Base-by-base conservation (phyloP, 164 flowering plant species). In the Dillenia turbinata region DNA sequence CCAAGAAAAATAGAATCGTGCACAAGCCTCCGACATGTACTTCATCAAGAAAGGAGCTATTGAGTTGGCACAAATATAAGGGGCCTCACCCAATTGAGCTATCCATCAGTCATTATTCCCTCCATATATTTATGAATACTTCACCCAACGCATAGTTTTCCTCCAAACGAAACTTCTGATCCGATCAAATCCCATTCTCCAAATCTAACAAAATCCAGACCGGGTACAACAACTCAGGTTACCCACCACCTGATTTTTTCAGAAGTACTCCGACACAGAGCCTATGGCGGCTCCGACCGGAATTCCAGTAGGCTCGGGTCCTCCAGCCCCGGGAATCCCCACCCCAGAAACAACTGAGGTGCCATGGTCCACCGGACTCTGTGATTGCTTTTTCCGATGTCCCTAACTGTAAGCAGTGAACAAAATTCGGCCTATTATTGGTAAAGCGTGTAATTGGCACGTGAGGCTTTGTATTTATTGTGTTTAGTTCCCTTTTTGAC, bases 291-390 rank as follows among this genome's bases (percentile, higher is more conserved):
- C 44, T 6, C 12, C 65, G 12, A 44, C 65, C 13, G 57, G 65
- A 8, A 46, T 62, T 15, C 65, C 65, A 15, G 48, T 53, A 2
- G 24, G 56, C n/a, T 62, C 55, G 1, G 45, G 9, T n/a, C 48
- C 45, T 19, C 50, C 66, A 8, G 52, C 12, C 1, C n/a, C 66
- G 14, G 33, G 9, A 8, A 19, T 12, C n/a, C 47, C 44, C 15
- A 62, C 9, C 8, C 40, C n/a, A 45, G 13, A 49, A 24, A 47
- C 11, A 40, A 12, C 50, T 10, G 43, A 19, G 45, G 15, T 15
- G 12, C 50, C 57, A 44, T 62, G 65, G 65, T 52, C 56, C 33
- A 50, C 65, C 47, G 57, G 65, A 14, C 65, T 62, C 47, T 62
- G 49, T n/a, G 65, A 53, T 12, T 62, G 65, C 33, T 12, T 22